Conservation (phyloP, 2,329 filamentous ascomycete genomes). For the Penicillium thymicola region DNA sequence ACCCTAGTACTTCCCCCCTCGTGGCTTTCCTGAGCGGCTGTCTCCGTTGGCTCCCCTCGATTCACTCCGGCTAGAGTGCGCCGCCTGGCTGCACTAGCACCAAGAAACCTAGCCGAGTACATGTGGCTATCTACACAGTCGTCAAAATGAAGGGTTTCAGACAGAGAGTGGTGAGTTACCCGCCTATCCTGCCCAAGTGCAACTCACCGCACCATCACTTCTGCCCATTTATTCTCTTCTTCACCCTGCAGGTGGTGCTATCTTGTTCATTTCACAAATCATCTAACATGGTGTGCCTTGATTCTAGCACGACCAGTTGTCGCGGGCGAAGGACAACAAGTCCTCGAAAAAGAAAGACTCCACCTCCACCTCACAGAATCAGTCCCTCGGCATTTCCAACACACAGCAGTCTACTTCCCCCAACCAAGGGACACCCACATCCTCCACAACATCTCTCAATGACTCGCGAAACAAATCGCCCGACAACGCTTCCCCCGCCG, state of each 20-base stretch:
- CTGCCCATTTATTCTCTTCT: slow-evolving; percentile 28
- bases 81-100: slow-evolving; percentile 36
- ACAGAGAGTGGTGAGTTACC: slow-evolving; percentile 83
- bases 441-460: slow-evolving; percentile 81
- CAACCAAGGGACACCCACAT: slow-evolving; percentile 72
- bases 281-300: slow-evolving; percentile 7
- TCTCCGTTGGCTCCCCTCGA: slow-evolving; percentile 20
- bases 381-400: slow-evolving; percentile 47
- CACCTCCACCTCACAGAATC: slow-evolving; percentile 76
- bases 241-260: slow-evolving; percentile 8
- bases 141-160: slow-evolving; percentile 93
- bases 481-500: slow-evolving; percentile 36
- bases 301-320: slow-evolving; percentile 73
- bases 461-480: slow-evolving; percentile 78
- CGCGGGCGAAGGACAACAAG: slow-evolving; percentile 86
- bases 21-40: slow-evolving; percentile 24
- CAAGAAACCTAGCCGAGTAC: slow-evolving; percentile 31
- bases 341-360: slow-evolving; percentile 63
- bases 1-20: slow-evolving; percentile 26
- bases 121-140: slow-evolving; percentile 33
- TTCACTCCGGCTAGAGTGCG: slow-evolving; percentile 36
- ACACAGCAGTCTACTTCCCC: slow-evolving; percentile 58
- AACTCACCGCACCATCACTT: slow-evolving; percentile 25
- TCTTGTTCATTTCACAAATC: not conserved
- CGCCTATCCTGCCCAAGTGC: slow-evolving; percentile 10